These are phyloP conservation scores for Arthrinium puccinioides DNA, from an alignment of 2,329 filamentous ascomycete genomes.

Conservation along the genomic window DNA sequence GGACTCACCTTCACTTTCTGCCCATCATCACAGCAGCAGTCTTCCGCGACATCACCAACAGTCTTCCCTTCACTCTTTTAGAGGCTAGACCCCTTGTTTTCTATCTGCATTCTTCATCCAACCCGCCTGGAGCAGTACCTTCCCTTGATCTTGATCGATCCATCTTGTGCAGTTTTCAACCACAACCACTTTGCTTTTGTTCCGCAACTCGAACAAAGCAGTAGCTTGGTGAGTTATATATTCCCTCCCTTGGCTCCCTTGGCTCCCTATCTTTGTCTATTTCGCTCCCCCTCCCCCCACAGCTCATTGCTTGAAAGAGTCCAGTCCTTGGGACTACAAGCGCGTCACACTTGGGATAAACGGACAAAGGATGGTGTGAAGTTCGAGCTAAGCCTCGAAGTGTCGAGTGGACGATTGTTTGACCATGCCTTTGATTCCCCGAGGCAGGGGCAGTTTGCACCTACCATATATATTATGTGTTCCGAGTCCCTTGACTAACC, in stretches of 20 bases:
- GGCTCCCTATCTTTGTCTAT: too few species aligned
- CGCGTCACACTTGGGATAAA: too few species aligned
- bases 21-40: conserved; percentile 20
- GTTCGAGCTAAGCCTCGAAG: too few species aligned
- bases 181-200: conserved; percentile 3
- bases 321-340: too few species aligned
- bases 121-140: conserved; percentile 35
- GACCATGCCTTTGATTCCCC: too few species aligned
- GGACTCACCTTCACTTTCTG: conserved; percentile 27
- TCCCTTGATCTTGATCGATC: conserved; percentile 20
- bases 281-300: too few species aligned
- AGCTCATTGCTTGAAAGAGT: too few species aligned
- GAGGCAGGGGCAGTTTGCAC: too few species aligned
- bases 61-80: conserved; percentile 29
- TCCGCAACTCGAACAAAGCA: conserved; percentile 2
- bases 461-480: too few species aligned
- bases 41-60: conserved; percentile 17
- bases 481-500: conserved; percentile 4
- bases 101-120: conserved; percentile 17
- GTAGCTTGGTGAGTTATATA: conserved; percentile 3
- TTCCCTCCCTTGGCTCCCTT: too few species aligned
- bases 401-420: too few species aligned
- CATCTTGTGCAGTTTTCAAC: conserved; percentile 16
- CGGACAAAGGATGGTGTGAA: too few species aligned
- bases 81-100: conserved; percentile 26